Conservation (phyloP, 1,284 basidiomycete genomes). For the Malassezia sympodialis region DNA sequence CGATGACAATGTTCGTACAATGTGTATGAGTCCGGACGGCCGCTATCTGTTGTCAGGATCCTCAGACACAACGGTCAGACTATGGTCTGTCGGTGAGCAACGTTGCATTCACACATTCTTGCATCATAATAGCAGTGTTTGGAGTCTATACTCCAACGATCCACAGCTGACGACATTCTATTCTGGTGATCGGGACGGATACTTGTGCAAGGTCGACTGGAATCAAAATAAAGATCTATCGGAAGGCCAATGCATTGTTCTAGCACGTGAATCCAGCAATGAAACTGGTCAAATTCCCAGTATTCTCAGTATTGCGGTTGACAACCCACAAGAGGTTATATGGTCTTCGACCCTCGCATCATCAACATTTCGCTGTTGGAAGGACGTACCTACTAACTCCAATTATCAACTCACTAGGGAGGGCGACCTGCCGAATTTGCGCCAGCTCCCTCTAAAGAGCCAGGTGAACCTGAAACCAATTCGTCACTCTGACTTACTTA, state of each 20-base stretch:
- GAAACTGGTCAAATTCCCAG: conserved; percentile 55
- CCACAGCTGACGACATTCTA: conserved; percentile 84
- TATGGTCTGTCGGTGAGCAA: conserved; percentile 85
- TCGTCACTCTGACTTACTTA: background rate
- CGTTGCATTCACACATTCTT: conserved; percentile 90
- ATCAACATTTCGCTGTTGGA: conserved; percentile 67
- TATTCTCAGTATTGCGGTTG: conserved; percentile 69
- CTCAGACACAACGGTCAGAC: conserved; percentile 62
- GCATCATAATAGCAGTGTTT: conserved; percentile 87
- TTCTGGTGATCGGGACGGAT: conserved; percentile 82
- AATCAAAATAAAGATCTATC: conserved; percentile 68
- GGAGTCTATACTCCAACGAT: conserved; percentile 80
- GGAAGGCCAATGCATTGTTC: conserved; percentile 76
- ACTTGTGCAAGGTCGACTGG: conserved; percentile 80
- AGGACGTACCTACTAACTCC: conserved; percentile 50
- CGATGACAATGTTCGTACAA: conserved; percentile 85
- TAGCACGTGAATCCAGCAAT: conserved; percentile 48
- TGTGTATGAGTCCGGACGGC: conserved; percentile 77
- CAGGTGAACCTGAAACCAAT: background rate
- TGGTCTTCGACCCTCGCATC: conserved; percentile 80
- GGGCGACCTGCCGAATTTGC: conserved; percentile 2
- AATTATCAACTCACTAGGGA: conserved; percentile 10
- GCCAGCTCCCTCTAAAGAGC: background rate
- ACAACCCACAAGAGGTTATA: conserved; percentile 67
- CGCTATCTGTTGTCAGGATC: conserved; percentile 54